Base-by-base conservation (phyloP, 1,284 basidiomycete species). In the Ustilago lituana region DNA sequence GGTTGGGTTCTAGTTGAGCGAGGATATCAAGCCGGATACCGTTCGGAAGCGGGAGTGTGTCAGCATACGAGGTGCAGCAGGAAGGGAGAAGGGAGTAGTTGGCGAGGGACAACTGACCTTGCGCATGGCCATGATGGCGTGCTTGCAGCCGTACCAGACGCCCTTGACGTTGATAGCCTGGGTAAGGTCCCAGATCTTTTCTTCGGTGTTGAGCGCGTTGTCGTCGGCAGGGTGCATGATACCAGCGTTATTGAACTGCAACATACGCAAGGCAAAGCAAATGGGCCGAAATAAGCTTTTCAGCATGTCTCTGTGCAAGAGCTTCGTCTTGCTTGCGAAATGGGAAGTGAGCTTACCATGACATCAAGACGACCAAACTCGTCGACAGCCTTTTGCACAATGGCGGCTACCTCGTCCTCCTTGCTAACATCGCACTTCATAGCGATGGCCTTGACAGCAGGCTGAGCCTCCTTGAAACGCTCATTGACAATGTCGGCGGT, bases 221-320 rank as follows among this genome's bases (percentile, higher is more conserved):
- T 95, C 94, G 80, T 98, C 94, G 20, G 85, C 88, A 11, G 92
- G 89, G 82, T 96, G 94, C 94, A 98, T 97, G 80, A 97, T 94
- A 15, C 91, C 90, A 89, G 73, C 43, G 60, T 73, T 78, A 65
- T 76, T 76, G 52, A 76, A 83, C 65, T 59, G 54, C 17, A 9
- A 15, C 10, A 7, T 26, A 11, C 14, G n/a, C 4, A n/a, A 39
- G 19, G 20, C n/a, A 19, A 24, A 26, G 6, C 15, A 17, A n/a
- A 43, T 20, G 4, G 2, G 31, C 22, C 7, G 20, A 17, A 15
- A 15, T 38, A 1, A 5, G 8, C 22, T 40, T 11, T 12, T 29
- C 7, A 29, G 12, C 12, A 7, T 12, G 27, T 6, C 12, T 12
- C 27, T 7, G 27, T 29, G 27, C 27, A 12, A 26, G 20, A 8